Evolutionary conservation across 2,329 filamentous ascomycete genomes (phyloP).

Genomic region (Penicillium palitans): DNA sequence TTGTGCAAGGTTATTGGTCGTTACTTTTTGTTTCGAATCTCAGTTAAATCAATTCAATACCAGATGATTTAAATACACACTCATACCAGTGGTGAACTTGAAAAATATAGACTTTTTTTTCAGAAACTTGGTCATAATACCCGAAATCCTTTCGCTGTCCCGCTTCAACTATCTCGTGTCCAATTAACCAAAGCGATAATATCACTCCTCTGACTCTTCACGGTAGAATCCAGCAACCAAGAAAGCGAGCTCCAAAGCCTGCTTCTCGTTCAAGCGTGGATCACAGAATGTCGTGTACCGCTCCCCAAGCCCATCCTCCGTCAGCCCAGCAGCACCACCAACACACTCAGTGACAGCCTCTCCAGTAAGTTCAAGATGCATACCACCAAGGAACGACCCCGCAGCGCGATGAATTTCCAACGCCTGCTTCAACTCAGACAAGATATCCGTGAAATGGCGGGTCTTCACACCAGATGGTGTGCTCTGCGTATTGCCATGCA

Average conservation of each 20-base stretch:
- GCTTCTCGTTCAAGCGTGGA: conserved; percentile 93
- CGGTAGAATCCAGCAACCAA: conserved; percentile 81
- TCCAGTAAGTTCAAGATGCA: conserved; percentile 92
- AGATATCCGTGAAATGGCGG: conserved; percentile 83
- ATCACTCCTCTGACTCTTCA: conserved; percentile 41
- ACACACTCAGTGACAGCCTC: conserved; percentile 96
- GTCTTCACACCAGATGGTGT: conserved; percentile 85
- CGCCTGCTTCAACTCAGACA: conserved; percentile 80
- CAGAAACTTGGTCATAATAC: background rate
- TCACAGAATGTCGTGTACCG: conserved; percentile 98
- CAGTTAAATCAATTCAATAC: background rate
- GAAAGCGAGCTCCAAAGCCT: conserved; percentile 92
- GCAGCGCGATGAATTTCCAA: conserved; percentile 80
- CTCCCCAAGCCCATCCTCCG: conserved; percentile 81
- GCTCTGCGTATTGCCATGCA: conserved; percentile 78
- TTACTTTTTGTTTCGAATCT: background rate
- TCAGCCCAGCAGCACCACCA: conserved; percentile 81
- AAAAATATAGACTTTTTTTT: background rate
- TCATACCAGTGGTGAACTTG: background rate
- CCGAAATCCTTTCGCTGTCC: background rate
- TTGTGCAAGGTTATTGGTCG: background rate
- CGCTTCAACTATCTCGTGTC: background rate
- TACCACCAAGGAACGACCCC: conserved; percentile 83
- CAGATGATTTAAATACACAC: background rate
- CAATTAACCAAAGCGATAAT: background rate